Base-by-base conservation (phyloP, 495 filamentous ascomycete species). In the Annulohypoxylon moriforme region DNA sequence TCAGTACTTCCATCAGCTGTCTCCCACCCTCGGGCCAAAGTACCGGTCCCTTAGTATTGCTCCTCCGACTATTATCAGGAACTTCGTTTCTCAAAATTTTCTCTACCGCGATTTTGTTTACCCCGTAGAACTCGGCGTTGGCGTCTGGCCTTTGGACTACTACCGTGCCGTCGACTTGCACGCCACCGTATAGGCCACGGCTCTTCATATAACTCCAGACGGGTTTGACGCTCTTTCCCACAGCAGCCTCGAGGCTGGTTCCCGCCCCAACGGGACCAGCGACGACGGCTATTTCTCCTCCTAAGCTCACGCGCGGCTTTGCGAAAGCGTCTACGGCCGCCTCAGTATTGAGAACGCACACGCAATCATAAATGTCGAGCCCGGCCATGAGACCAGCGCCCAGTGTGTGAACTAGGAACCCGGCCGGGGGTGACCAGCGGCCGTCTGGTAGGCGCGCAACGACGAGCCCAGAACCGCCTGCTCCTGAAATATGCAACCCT, bases 361-460 rank as follows among this genome's bases (percentile, higher is more conserved):
- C 91, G 66, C 91, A 93, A 73, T 96, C 93, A 80, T 94, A 94
- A 62, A 94, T 92, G 72, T 94, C 92, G 7, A 94, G 87, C 1
- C 93, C 93, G 1, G 90, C 89, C 60, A 94, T 84, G 75, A 96
- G 91, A 0, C 92, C 92, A 11, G 92, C 83, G 1, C 91, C 91
- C 0, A 91, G 86, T 0, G 92, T 92, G 76, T 94, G 91, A 22
- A 95, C 82, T 67, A 93, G 78, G 67, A 95, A 92, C n/a, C 91
- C 91, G 0, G 90, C 92, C 0, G 93, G 92, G 1, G 91, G 89
- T 16, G 90, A 93, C 93, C 93, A 95, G 64, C 83, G 81, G 0
- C 92, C 91, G 52, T 91, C 90, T 49, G 88, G 86, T 58, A 88
- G 85, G 10, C 91, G 88, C 3, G 84, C 91, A 33, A 96, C 79